Evolutionary conservation across 2,329 filamentous ascomycete genomes (phyloP).

Genomic region (Cadophora gregata): DNA sequence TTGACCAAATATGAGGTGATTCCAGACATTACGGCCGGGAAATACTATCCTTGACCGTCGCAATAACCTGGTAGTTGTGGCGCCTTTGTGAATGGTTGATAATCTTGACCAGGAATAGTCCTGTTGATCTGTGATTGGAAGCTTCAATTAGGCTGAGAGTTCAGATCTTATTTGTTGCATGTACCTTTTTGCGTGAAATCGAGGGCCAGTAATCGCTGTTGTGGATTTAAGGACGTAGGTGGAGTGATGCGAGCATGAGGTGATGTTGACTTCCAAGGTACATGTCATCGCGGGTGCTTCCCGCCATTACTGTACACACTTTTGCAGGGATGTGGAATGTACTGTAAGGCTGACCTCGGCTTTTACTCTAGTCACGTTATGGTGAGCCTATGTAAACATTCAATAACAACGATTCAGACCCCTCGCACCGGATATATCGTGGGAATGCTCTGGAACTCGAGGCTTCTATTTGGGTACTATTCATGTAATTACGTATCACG

Average conservation of each 20-base stretch:
- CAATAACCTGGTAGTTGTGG: background rate
- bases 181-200: background rate
- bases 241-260: background rate
- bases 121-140: background rate
- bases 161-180: background rate
- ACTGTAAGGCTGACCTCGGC: slow-evolving; percentile 5
- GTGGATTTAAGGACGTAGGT: too few species aligned
- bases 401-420: too few species aligned
- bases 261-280: slow-evolving; percentile 5
- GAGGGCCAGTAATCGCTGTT: background rate
- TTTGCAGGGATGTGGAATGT: slow-evolving; percentile 3
- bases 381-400: too few species aligned
- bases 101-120: background rate
- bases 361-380: too few species aligned
- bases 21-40: slow-evolving; percentile 6
- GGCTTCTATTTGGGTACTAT: too few species aligned
- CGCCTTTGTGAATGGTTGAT: background rate
- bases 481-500: too few species aligned
- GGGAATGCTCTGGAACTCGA: too few species aligned
- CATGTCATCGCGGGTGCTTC: background rate
- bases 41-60: background rate
- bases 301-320: slow-evolving; percentile 9
- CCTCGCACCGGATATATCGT: too few species aligned
- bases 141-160: background rate
- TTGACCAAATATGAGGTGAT: slow-evolving; percentile 9